Conservation (phyloP, 768 basidiomycete genomes). For the Pulveroboletus sp. region DNA sequence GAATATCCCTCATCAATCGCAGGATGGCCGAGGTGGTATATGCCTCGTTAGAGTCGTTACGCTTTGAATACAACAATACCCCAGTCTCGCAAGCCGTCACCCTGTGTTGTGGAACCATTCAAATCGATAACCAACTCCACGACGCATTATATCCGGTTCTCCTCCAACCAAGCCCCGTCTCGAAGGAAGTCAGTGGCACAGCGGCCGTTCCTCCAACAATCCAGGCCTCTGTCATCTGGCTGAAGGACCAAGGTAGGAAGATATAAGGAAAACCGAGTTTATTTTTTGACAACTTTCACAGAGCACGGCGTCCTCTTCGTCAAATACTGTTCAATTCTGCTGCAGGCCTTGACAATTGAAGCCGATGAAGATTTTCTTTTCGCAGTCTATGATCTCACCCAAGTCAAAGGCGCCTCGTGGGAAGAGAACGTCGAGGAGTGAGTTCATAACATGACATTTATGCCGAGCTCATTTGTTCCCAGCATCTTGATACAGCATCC, state of each 20-base stretch:
- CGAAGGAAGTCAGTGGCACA: constrained; percentile 69
- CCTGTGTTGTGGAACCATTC: constrained; percentile 80
- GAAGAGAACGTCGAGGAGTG: constrained; percentile 76
- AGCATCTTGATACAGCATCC: constrained; percentile 71
- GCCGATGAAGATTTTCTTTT: constrained; percentile 97
- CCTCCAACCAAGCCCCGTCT: constrained; percentile 87
- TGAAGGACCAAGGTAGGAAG: constrained; percentile 84
- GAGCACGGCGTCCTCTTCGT: constrained; percentile 98
- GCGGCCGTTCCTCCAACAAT: constrained; percentile 80
- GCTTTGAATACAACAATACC: constrained; percentile 83
- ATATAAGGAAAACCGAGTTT: not conserved
- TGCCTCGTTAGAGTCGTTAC: constrained; percentile 70
- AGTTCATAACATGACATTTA: constrained; percentile 21
- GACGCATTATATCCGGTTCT: constrained; percentile 95
- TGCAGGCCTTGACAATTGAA: constrained; percentile 93
- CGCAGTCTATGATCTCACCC: constrained; percentile 85
- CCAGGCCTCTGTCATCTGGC: constrained; percentile 82
- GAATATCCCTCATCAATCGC: constrained; percentile 87
- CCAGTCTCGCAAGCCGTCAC: constrained; percentile 76
- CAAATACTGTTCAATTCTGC: constrained; percentile 92
- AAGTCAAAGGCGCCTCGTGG: constrained; percentile 91
- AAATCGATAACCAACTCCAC: constrained; percentile 97
- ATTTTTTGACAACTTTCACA: constrained; percentile 28
- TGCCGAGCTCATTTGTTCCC: constrained; percentile 9
- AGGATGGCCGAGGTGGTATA: constrained; percentile 89